Evolutionary conservation across 148 eudicot species (phyloP).

Genomic region (Nepenthes mirabilis): DNA sequence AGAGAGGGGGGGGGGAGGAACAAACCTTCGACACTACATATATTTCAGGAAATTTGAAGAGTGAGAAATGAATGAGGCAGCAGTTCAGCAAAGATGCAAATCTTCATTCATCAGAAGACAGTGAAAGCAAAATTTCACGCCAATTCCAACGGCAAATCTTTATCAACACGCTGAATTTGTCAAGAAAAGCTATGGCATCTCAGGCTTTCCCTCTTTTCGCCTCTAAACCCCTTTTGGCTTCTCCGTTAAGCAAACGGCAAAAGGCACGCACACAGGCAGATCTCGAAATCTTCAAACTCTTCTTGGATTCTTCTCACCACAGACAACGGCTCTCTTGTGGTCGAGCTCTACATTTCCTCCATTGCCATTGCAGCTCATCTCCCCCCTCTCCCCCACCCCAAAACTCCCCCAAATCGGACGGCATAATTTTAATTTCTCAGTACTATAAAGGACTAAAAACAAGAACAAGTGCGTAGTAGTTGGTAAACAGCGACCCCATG

Average conservation of each 20-base stretch:
- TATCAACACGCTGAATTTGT: background rate
- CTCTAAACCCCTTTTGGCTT: conserved; percentile 6
- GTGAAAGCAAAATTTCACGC: background rate
- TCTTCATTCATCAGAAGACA: too few species aligned
- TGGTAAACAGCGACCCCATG: too few species aligned
- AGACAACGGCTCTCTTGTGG: too few species aligned
- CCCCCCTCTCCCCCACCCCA: too few species aligned
- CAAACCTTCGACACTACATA: background rate
- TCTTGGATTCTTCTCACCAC: background rate
- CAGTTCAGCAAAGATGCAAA: background rate
- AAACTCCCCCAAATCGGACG: too few species aligned
- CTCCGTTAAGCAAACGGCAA: conserved; percentile 27
- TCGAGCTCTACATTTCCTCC: too few species aligned
- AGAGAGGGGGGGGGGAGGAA: background rate
- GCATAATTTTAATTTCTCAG: too few species aligned
- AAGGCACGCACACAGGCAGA: conserved; percentile 8
- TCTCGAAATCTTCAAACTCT: conserved; percentile 13
- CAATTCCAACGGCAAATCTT: background rate
- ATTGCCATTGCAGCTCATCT: too few species aligned
- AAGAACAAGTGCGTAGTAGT: too few species aligned
- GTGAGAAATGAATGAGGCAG: background rate
- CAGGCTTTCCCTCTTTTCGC: background rate
- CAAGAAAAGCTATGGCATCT: background rate
- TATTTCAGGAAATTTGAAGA: background rate
- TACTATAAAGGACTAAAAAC: too few species aligned